Evolutionary conservation across 1,284 basidiomycete genomes (phyloP).

Genomic region (Moesziomyces antarcticus): DNA sequence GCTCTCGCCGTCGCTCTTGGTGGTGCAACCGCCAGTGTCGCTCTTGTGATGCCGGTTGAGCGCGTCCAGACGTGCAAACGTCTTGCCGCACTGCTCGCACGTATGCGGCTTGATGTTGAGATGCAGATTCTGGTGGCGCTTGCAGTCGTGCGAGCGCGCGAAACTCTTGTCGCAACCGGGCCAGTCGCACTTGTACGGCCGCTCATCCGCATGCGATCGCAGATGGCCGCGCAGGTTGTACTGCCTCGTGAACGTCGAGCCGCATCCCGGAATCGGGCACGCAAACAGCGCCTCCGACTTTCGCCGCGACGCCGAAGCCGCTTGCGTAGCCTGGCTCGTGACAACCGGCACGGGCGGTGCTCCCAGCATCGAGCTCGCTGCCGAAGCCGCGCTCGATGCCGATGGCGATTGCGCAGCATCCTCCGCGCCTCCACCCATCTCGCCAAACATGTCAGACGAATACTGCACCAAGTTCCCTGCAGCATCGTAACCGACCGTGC

Average conservation of each 20-base stretch:
- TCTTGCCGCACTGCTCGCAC: conserved; percentile 91
- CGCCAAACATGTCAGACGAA: conserved; percentile 17
- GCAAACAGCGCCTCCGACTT: conserved; percentile 90
- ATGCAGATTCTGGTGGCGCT: conserved; percentile 76
- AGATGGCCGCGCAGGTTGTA: conserved; percentile 80
- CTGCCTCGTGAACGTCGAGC: conserved; percentile 77
- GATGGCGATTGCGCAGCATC: conserved; percentile 22
- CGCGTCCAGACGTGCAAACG: conserved; percentile 91
- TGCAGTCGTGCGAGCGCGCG: conserved; percentile 94
- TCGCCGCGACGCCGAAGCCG: conserved; percentile 86
- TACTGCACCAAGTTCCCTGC: conserved; percentile 38
- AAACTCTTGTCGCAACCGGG: conserved; percentile 93
- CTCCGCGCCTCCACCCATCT: conserved; percentile 14
- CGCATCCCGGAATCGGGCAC: conserved; percentile 93
- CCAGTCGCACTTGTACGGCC: conserved; percentile 91
- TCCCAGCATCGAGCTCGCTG: conserved; percentile 21
- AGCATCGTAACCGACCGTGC: conserved; percentile 23
- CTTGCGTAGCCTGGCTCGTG: conserved; percentile 91
- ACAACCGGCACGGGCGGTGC: conserved; percentile 70
- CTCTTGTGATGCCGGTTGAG: conserved; percentile 74
- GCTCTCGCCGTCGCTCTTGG: conserved; percentile 25
- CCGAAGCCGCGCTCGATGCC: conserved; percentile 32
- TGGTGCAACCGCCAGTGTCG: conserved; percentile 51
- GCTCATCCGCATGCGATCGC: conserved; percentile 94
- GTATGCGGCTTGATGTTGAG: conserved; percentile 84